Evolutionary conservation across 495 filamentous ascomycete genomes (phyloP).

Genomic region (Delitschia confertaspora): DNA sequence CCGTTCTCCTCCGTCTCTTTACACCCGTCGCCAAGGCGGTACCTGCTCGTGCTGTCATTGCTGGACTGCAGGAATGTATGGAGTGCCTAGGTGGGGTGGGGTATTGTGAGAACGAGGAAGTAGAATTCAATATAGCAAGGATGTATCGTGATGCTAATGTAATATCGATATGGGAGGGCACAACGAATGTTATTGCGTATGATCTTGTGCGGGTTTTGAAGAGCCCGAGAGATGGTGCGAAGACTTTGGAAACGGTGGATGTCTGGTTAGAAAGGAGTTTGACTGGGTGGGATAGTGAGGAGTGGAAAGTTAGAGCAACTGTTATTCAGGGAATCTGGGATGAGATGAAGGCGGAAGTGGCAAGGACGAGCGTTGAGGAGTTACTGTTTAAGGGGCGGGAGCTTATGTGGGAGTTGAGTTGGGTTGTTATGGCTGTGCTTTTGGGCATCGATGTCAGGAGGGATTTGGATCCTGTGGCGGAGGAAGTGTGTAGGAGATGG

Average conservation of each 20-base stretch:
- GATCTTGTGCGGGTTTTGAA: slow-evolving; percentile 52
- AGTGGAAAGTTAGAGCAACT: not conserved
- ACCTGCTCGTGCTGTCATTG: slow-evolving; percentile 46
- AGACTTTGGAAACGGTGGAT: slow-evolving; percentile 36
- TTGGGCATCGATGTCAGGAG: slow-evolving; percentile 28
- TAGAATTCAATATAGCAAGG: slow-evolving; percentile 55
- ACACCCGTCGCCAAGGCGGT: slow-evolving; percentile 60
- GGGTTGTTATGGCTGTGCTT: slow-evolving; percentile 24
- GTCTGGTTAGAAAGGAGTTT: slow-evolving; percentile 29
- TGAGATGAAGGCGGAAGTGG: not conserved
- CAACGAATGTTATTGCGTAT: slow-evolving; percentile 58
- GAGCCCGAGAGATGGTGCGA: slow-evolving; percentile 36
- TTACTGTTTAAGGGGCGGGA: slow-evolving; percentile 23
- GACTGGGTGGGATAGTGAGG: not conserved
- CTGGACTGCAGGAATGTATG: slow-evolving; percentile 55
- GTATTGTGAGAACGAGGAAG: slow-evolving; percentile 58
- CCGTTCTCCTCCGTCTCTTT: slow-evolving; percentile 50
- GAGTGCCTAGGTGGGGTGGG: slow-evolving; percentile 68
- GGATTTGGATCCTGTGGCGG: slow-evolving; percentile 23
- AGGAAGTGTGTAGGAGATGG: slow-evolving; percentile 23
- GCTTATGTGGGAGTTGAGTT: slow-evolving; percentile 22
- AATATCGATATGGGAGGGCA: slow-evolving; percentile 67
- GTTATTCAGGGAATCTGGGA: slow-evolving; percentile 9
- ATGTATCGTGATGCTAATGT: slow-evolving; percentile 58
- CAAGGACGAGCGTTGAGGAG: slow-evolving; percentile 15